Evolutionary conservation across 2,329 filamentous ascomycete species (phyloP), one percentile per base, ranked within the genome.

Genomic region (Cytospora piceicola): DNA sequence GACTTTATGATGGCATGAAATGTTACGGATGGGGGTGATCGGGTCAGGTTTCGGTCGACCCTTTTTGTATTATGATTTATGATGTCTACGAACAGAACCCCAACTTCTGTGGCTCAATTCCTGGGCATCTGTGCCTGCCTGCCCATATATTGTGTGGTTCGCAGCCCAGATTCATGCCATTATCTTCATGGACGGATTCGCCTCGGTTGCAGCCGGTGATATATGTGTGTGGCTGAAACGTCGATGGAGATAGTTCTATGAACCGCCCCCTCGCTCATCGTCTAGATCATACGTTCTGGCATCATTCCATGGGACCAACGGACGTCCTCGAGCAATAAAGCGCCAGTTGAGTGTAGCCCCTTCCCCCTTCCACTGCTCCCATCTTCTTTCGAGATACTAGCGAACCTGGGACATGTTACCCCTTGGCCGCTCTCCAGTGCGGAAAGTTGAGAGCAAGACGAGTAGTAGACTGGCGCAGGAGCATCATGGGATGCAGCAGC

Each of bases 1-100:
- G 20, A 36, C 22, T 27, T 39, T 49, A 65, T 24, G 57, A 61
- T 54, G 58, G 42, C 32, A 58, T 55, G 65, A 60, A 27, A 60
- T 22, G 34, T 51, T 12, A 55, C 20, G 61, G 22, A 60, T 53
- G 29, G 49, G 32, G 14, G 15, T 4, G 7, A 32, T 32, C 9
- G 42, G 54, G 34, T 17, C 7, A n/a, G 15, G 12, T 36, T 32
- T 30, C 29, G 36, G 53, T n/a, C 20, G 29, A 11, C 29, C 6
- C 24, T 11, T 15, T 22, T 32, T 54, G 34, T n/a, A 15, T 30
- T 42, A 63, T 49, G 7, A 55, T 63, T 63, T 36, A 63, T 54
- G 29, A 8, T 53, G 20, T 29, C 27, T 49, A n/a, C 36, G 53
- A 57, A 49, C 29, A 32, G 51, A 54, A 49, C 36, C 59, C 59